These are phyloP conservation scores for Melanogaster broomeanus DNA, from an alignment of 768 basidiomycete species.

Conservation along the genomic window DNA sequence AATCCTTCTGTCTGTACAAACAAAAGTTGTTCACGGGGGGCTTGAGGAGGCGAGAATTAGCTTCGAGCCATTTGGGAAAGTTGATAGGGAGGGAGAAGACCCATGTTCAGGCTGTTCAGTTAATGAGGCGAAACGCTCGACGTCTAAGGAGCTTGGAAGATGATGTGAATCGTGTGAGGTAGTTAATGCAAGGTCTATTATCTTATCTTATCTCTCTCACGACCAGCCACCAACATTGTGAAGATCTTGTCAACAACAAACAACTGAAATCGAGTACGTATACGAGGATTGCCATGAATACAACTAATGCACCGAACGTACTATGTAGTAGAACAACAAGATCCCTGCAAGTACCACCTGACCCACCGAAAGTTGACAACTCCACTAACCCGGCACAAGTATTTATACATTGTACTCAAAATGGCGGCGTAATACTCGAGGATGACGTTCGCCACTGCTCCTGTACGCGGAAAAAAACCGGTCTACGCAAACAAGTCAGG, in stretches of 20 bases:
- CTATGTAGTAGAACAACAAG: no score
- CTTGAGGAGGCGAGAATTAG: constrained; percentile 77
- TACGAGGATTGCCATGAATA: no score
- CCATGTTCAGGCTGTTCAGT: constrained; percentile 45
- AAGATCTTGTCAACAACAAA: no score
- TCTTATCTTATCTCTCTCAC: constrained; percentile 1
- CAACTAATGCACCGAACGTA: no score
- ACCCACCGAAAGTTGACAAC: no score
- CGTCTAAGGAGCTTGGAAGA: not conserved
- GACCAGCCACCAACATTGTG: not conserved
- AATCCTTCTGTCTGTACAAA: constrained; percentile 80
- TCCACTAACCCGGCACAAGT: no score
- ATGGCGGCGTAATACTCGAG: no score
- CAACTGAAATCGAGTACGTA: no score
- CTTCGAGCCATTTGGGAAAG: constrained; percentile 83
- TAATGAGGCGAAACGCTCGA: not conserved
- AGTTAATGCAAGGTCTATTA: not conserved
- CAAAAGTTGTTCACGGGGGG: constrained; percentile 95
- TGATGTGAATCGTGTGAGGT: not conserved
- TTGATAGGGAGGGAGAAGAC: constrained; percentile 82
- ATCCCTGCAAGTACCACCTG: no score
- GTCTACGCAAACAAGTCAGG: not conserved
- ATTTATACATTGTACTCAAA: no score
- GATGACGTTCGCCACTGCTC: no score
- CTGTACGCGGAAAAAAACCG: not conserved